Evolutionary conservation across 371 early-diverging fungal species (phyloP), one percentile per base, ranked within the genome.

Genomic region (Apophysomyces variabilis): DNA sequence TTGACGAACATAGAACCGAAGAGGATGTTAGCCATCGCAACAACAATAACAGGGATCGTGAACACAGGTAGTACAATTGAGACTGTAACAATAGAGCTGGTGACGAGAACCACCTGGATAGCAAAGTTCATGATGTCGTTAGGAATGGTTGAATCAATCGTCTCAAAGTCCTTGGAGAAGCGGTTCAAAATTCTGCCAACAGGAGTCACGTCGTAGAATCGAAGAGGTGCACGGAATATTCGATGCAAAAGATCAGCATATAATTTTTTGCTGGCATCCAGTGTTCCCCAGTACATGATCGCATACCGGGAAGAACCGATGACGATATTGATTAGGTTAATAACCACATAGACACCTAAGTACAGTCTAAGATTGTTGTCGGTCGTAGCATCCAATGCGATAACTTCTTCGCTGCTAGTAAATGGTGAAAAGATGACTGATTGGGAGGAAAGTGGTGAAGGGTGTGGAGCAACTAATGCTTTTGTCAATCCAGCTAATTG

Each of bases 51-150:
- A 16, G 74, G 77, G 0, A 71, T n/a, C 3, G 69, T 26, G 16
- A 89, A 89, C 3, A 73, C 69, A 13, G 92, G 92, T 7, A 87
- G 66, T 44, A 94, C 77, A 14, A 88, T 84, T 0, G 88, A 71
- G 9, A 86, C 46, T 14, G 89, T 65, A 41, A 74, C 77, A 12
- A 86, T 63, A 21, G 84, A 65, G 26, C 21, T 21, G 11, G 7
- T 21, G 9, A 50, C 21, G 11, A 50, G 18, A 5, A 50, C 18
- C 7, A 11, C 54, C 21, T n/a, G 18, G 9, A 50, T 50, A 4
- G 18, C 4, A 4, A 26, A 21, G n/a, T 50, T 5, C 54, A 50
- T 7, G 9, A 50, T 18, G 32, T 68, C 72, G 39, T 72, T 69
- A 45, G 74, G 76, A 57, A 79, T 71, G 21, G 67, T 66, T 13